Base-by-base conservation (phyloP, 1,284 basidiomycete genomes). In the Irpex lacteus region DNA sequence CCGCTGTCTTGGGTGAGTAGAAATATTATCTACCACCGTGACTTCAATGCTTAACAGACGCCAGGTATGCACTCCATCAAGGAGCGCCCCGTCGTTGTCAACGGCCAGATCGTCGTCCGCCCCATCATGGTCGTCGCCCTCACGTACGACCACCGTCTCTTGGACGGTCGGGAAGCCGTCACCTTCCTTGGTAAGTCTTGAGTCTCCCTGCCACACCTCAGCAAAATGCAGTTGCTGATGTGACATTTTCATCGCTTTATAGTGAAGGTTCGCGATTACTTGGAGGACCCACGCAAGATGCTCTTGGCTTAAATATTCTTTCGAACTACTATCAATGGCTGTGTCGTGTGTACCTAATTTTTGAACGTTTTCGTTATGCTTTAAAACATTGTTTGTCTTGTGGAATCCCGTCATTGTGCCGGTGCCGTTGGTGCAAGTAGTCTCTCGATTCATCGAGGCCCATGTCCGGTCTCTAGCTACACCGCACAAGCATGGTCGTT, bases 101-200 rank as follows among this genome's bases (percentile, higher is more conserved):
- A 97, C 70, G 95, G 95, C 44, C 89, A 98, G 81, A 94, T 98
- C 70, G 96, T 97, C 72, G 91, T 98, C 75, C 89, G 96, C 68
- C 95, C 95, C 36, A 94, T 98, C 81, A 98, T 98, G 96, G 88
- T 98, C 63, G 89, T 96, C 66, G 94, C 94, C 15, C 85, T 97
- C 65, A 98, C 96, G 2, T 98, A 98, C 78, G 96, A 99, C 80
- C 97, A 99, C 81, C 87, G 97, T 69, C 80, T 99, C 73, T 85
- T 99, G 69, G 97, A 99, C 74, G 97, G 97, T 56, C 85, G 97
- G 72, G 97, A 99, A 80, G 97, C 94, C 49, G 94, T 96, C 64
- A 98, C 96, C 49, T 98, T 99, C 95, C 90, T 99, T 69, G 95
- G 95, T 94, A 73, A 74, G 91, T 81, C 60, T n/a, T n/a, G n/a